phyloP scores from a whole-genome alignment of 1,284 basidiomycete species.

The Earliella scabrosa region DNA sequence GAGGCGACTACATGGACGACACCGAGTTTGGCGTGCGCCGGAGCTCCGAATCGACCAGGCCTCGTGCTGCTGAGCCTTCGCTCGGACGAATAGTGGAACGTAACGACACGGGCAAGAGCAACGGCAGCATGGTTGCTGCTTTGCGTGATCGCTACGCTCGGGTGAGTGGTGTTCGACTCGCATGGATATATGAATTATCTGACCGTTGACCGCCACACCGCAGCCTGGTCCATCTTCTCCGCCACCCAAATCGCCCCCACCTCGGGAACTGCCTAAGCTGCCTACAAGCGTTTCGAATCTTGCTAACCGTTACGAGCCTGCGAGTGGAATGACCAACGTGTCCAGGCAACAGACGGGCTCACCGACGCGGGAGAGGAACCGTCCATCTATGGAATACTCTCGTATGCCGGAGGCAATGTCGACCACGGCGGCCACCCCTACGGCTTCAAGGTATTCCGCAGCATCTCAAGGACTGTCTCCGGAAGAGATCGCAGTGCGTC shows the following conservation, averaged over 20 bases:
- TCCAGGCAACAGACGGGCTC: conserved; percentile 34
- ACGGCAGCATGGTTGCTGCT: conserved; percentile 65
- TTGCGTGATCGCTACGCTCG: conserved; percentile 67
- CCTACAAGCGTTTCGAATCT: conserved; percentile 67
- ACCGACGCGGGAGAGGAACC: conserved; percentile 23
- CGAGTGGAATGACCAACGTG: neutral
- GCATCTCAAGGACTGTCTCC: conserved; percentile 3
- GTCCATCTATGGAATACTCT: conserved; percentile 22
- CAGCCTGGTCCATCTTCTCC: conserved; percentile 58
- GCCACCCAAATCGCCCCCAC: conserved; percentile 50
- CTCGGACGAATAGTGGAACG: conserved; percentile 29
- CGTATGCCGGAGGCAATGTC: conserved; percentile 19
- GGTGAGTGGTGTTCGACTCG: conserved; percentile 45
- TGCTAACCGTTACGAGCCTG: conserved; percentile 61
- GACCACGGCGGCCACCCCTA: conserved; percentile 2
- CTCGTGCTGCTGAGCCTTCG: conserved; percentile 24
- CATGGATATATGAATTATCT: neutral
- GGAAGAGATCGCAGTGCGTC: conserved; percentile 39
- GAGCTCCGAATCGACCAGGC: conserved; percentile 12
- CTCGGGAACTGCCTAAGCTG: conserved; percentile 64
- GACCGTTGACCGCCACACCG: neutral
- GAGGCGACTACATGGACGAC: conserved; percentile 40
- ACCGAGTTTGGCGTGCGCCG: conserved; percentile 41
- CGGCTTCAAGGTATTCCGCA: conserved; percentile 15
- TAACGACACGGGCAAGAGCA: conserved; percentile 46